These are phyloP conservation scores for Dichomitus squalens DNA, from an alignment of 1,284 basidiomycete genomes.

Conservation along the genomic window DNA sequence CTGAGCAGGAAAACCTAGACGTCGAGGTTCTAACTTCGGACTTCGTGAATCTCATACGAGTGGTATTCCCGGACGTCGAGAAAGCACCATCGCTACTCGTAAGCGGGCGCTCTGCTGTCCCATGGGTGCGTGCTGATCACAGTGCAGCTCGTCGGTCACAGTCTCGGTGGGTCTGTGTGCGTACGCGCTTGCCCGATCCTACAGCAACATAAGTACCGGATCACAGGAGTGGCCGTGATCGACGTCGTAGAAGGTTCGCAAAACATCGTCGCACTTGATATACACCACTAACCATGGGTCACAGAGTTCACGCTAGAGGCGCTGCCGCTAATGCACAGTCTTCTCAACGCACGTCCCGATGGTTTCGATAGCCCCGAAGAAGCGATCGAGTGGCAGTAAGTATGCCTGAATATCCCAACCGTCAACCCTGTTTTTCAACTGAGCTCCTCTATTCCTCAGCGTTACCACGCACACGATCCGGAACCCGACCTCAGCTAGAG, in stretches of 20 bases:
- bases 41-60: conserved; percentile 66
- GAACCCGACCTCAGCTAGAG: conserved; percentile 77
- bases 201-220: conserved; percentile 65
- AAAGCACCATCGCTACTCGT: conserved; percentile 77
- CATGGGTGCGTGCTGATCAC: neutral
- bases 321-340: conserved; percentile 86
- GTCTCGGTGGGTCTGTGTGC: conserved; percentile 92
- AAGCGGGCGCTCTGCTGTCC: conserved; percentile 27
- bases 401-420: conserved; percentile 23
- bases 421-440: neutral
- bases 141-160: conserved; percentile 80
- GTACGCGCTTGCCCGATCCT: conserved; percentile 70
- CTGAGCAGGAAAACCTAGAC: conserved; percentile 67
- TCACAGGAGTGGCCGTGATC: conserved; percentile 86
- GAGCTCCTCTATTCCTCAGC: too few relatives aligned
- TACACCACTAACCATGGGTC: neutral
- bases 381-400: conserved; percentile 96
- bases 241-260: conserved; percentile 92
- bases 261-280: neutral
- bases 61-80: conserved; percentile 67
- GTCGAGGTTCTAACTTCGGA: conserved; percentile 74
- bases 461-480: conserved; percentile 77
- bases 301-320: conserved; percentile 94
- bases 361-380: conserved; percentile 84
- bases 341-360: conserved; percentile 85